Evolutionary conservation across 2,329 filamentous ascomycete genomes (phyloP).

Genomic region (Ophiostoma tasmaniense): DNA sequence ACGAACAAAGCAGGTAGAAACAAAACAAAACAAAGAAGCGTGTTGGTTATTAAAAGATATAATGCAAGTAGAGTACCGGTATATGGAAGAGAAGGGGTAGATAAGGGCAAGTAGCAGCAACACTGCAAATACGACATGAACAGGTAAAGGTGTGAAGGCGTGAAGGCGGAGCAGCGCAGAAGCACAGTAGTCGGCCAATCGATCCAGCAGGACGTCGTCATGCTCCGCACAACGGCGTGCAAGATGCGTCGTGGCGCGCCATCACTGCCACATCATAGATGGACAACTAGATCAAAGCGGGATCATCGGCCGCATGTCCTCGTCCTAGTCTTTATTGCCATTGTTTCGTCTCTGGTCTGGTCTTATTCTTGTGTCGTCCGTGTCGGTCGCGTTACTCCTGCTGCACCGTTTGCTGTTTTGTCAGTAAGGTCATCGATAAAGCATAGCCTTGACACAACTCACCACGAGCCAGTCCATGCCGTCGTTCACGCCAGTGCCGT

Average conservation of each 20-base stretch:
- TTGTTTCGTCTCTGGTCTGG: slow-evolving; percentile 8
- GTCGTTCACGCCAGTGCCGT: slow-evolving; percentile 87
- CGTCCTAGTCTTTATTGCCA: too few species aligned
- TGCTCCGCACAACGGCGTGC: too few species aligned
- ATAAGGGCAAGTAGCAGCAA: neutral
- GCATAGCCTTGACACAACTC: slow-evolving; percentile 29
- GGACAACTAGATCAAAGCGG: too few species aligned
- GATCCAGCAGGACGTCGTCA: too few species aligned
- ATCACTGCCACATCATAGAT: too few species aligned
- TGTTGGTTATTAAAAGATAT: slow-evolving; percentile 3
- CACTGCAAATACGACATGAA: neutral
- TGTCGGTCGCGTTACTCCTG: slow-evolving; percentile 28
- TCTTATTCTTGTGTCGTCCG: slow-evolving; percentile 27
- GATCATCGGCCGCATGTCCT: too few species aligned
- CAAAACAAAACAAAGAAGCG: neutral
- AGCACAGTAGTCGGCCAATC: too few species aligned
- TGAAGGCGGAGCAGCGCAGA: neutral
- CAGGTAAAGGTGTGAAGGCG: neutral
- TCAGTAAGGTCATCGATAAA: neutral
- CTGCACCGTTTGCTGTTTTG: slow-evolving; percentile 33
- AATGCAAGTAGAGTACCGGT: neutral
- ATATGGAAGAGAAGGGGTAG: neutral
- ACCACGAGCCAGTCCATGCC: slow-evolving; percentile 99
- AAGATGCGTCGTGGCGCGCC: too few species aligned
- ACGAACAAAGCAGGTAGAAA: neutral